Percentiles rank a stretch among this genome's conserved stretches.
Conservation (phyloP, 345 rosid genomes). For the Brassica nigra region DNA sequence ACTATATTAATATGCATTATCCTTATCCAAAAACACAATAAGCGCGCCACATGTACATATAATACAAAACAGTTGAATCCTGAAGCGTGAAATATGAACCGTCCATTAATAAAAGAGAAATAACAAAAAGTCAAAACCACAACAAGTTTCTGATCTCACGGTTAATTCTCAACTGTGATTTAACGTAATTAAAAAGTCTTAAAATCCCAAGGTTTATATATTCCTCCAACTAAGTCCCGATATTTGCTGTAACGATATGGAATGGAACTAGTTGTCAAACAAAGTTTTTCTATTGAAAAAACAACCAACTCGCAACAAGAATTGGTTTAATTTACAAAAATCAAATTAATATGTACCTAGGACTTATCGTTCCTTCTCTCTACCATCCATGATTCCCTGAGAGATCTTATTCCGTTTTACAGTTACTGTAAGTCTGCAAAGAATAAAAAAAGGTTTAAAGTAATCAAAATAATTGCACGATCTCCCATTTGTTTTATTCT, state of each 20-base stretch:
- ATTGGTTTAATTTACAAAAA: background rate
- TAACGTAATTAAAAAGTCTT: background rate
- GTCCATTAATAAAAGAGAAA: background rate
- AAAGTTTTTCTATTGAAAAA: background rate
- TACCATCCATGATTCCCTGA: constrained; percentile 28
- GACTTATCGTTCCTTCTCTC: constrained; percentile 23
- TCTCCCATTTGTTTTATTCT: constrained; percentile 16
- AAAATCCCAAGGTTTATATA: constrained; percentile 16
- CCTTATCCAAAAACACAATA: background rate
- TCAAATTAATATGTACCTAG: constrained; percentile 9
- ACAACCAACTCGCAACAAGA: constrained; percentile 28
- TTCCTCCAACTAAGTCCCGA: constrained; percentile 20
- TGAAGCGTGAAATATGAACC: background rate
- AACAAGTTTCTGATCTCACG: background rate
- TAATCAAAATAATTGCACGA: constrained; percentile 16
- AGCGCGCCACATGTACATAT: background rate
- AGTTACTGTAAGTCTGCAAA: constrained; percentile 27
- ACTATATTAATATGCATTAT: background rate
- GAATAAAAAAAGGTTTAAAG: background rate
- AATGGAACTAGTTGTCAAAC: constrained; percentile 21
- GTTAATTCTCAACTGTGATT: background rate
- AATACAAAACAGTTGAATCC: background rate
- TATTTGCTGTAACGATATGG: constrained; percentile 33
- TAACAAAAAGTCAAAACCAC: background rate
- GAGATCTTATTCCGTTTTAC: constrained; percentile 31